Evolutionary conservation across 2,329 filamentous ascomycete species (phyloP).

Genomic region (Alternaria consortialis): DNA sequence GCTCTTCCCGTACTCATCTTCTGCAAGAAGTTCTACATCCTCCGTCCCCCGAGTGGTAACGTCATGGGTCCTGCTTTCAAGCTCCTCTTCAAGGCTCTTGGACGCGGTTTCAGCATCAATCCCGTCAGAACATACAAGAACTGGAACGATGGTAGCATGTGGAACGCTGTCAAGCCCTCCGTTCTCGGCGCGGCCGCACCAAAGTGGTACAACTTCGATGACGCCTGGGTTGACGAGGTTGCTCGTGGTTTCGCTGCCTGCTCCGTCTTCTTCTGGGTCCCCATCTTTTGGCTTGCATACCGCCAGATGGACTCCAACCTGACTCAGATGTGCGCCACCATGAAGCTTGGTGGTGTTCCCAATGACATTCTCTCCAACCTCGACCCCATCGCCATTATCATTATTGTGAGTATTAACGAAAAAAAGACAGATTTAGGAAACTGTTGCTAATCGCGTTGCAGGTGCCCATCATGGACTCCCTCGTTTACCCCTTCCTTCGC

Average conservation of each 20-base stretch:
- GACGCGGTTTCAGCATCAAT: constrained; percentile 66
- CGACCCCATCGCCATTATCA: constrained; percentile 77
- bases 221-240: constrained; percentile 83
- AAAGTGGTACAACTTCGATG: constrained; percentile 79
- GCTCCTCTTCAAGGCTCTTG: constrained; percentile 62
- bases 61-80: constrained; percentile 71
- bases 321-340: constrained; percentile 69
- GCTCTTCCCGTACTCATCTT: constrained; percentile 67
- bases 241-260: constrained; percentile 64
- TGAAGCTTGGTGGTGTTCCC: constrained; percentile 74
- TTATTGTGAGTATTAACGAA: constrained; percentile 66
- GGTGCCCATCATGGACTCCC: constrained; percentile 59
- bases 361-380: constrained; percentile 82
- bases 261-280: constrained; percentile 66
- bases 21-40: constrained; percentile 68
- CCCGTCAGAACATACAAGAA: constrained; percentile 65
- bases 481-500: constrained; percentile 74
- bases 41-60: constrained; percentile 71
- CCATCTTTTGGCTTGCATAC: constrained; percentile 72
- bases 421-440: constrained; percentile 64
- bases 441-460: constrained; percentile 60
- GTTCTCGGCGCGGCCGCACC: constrained; percentile 65
- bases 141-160: constrained; percentile 65
- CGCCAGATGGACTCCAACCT: constrained; percentile 74
- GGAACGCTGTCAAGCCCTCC: constrained; percentile 73